Evolutionary conservation across 2,329 filamentous ascomycete genomes (phyloP).

Genomic region (Aspergillus ochraceus): DNA sequence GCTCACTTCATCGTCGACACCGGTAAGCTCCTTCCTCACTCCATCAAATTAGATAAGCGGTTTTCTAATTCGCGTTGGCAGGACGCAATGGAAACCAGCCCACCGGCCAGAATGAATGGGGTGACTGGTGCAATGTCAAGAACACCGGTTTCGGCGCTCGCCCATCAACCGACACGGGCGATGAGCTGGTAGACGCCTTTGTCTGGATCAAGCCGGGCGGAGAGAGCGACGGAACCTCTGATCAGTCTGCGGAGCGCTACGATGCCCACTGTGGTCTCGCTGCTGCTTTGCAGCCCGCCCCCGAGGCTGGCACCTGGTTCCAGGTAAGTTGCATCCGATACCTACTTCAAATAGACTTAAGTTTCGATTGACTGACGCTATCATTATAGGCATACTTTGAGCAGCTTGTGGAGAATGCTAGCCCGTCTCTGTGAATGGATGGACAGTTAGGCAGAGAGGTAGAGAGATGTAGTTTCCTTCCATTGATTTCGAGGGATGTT

Average conservation of each 20-base stretch:
- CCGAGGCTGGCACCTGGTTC: slow-evolving; percentile 70
- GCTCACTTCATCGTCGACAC: slow-evolving; percentile 59
- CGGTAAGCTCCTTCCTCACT: slow-evolving; percentile 30
- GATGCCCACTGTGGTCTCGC: slow-evolving; percentile 56
- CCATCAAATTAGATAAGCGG: too few relatives aligned
- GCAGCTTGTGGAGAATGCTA: slow-evolving; percentile 30
- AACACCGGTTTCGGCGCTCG: slow-evolving; percentile 65
- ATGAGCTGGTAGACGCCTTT: slow-evolving; percentile 62
- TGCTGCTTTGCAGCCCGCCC: slow-evolving; percentile 62
- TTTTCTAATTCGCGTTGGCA: slow-evolving; percentile 20
- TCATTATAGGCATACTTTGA: slow-evolving; percentile 27
- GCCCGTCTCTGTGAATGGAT: slow-evolving; percentile 22
- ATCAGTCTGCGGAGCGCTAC: slow-evolving; percentile 52
- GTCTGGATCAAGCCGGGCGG: slow-evolving; percentile 71
- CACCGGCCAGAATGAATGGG: slow-evolving; percentile 57
- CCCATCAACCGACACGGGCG: slow-evolving; percentile 63
- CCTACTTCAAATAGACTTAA: slow-evolving; percentile 19
- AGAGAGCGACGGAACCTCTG: slow-evolving; percentile 53
- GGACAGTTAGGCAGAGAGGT: background rate
- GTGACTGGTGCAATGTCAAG: slow-evolving; percentile 68
- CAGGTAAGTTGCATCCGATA: slow-evolving; percentile 42
- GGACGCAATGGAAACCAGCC: slow-evolving; percentile 64
- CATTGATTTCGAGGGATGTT: too few relatives aligned
- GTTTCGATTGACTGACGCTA: background rate
- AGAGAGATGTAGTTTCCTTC: too few relatives aligned